Percentiles rank a stretch among this genome's conserved stretches.
phyloP scores from a whole-genome alignment of 495 filamentous ascomycete genomes.

The Aspergillus funiculosus region DNA sequence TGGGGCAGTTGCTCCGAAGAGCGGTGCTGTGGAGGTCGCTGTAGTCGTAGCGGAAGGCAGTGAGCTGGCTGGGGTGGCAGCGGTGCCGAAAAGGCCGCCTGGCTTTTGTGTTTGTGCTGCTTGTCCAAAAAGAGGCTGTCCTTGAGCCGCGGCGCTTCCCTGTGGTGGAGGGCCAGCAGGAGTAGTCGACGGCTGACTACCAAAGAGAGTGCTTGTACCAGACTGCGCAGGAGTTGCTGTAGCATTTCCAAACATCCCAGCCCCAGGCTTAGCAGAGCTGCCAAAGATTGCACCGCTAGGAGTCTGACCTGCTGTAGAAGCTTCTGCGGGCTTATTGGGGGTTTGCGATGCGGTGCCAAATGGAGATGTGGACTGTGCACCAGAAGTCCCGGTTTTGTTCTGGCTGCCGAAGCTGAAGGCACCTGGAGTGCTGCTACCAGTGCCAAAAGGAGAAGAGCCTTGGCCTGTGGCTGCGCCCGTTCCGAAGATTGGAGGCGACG shows the following conservation, averaged over 20 bases:
- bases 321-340: conserved; percentile 37
- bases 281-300: conserved; percentile 48
- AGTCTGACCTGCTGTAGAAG: conserved; percentile 30
- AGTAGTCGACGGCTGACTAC: conserved; percentile 51
- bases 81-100: conserved; percentile 30
- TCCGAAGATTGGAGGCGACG: conserved; percentile 35
- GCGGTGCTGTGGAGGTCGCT: conserved; percentile 19
- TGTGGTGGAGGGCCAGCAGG: conserved; percentile 58
- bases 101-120: conserved; percentile 31
- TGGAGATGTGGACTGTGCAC: conserved; percentile 22
- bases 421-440: conserved; percentile 22
- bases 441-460: conserved; percentile 32
- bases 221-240: conserved; percentile 39
- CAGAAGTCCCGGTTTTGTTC: conserved; percentile 22
- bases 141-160: conserved; percentile 24
- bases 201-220: conserved; percentile 32
- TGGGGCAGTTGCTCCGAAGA: conserved; percentile 24
- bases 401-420: conserved; percentile 41
- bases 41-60: conserved; percentile 19
- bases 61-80: conserved; percentile 16
- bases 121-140: conserved; percentile 27
- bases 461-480: conserved; percentile 22
- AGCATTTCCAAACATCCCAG: conserved; percentile 36
- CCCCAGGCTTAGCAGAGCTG: conserved; percentile 24
- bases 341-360: conserved; percentile 32